Evolutionary conservation across 495 filamentous ascomycete species (phyloP), one percentile per base, ranked within the genome.

Genomic region (Penicillium cosmopolitanum): DNA sequence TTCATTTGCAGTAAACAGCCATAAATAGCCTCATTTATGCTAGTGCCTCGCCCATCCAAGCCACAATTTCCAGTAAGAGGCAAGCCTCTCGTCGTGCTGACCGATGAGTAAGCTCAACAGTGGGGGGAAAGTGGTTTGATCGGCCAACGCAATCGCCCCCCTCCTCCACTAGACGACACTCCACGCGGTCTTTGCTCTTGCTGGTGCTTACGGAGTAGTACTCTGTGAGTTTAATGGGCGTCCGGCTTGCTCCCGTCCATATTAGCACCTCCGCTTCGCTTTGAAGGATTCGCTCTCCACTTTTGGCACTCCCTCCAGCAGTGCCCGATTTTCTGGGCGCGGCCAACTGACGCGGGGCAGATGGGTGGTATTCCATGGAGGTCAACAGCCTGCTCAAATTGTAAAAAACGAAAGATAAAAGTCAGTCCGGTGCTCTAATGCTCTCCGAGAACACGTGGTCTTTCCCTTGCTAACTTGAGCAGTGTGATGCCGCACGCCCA

Each of bases 291-390:
- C 11, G 36, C 10, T 40, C 12, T n/a, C 36, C 36, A n/a, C 15
- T 38, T 38, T 38, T 12, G 36, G 36, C 36, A 38, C 11, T 38
- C 4, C 5, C 36, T 38, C 15, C 36, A 38, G 36, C 36, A 38
- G 15, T 12, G 9, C 42, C 42, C 42, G 12, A 9, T 0, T 9
- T 44, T 44, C n/a, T 9, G n/a, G 15, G 5, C 42, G 4, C 42
- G 8, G 9, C 42, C 8, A 23, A 28, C 8, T 19, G n/a, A 48
- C 19, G 19, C 46, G 23, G 19, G 46, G 46, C 46, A 28, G 15
- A 48, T 48, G 46, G 46, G 46, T 28, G 46, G 46, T 5, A 48
- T 48, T 48, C 46, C 46, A 19, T 48, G 46, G 46, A 48, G 23
- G 21, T 48, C 46, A 28, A 48, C 46, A 19, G 46, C 46, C 46